These are phyloP conservation scores for Boletus subcaerulescens DNA, from an alignment of 768 basidiomycete genomes.

Conservation along the genomic window DNA sequence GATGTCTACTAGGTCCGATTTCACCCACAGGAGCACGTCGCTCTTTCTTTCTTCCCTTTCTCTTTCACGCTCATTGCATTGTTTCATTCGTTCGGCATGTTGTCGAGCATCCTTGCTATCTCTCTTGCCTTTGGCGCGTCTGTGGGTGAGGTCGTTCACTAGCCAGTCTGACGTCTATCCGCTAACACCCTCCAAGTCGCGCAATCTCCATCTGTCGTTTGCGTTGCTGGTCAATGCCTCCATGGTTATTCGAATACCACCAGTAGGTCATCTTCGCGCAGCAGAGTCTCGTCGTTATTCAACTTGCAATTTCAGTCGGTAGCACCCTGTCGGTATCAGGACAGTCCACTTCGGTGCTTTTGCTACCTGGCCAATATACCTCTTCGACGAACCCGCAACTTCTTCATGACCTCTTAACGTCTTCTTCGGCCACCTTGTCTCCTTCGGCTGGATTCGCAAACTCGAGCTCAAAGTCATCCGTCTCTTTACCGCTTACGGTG, in stretches of 20 bases:
- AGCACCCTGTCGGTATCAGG: constrained; percentile 58
- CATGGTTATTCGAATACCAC: constrained; percentile 75
- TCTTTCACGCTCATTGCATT: constrained; percentile 20
- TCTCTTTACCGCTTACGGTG: constrained; percentile 66
- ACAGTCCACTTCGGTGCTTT: constrained; percentile 49
- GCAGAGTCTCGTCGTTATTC: constrained; percentile 6
- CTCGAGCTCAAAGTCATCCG: constrained; percentile 41
- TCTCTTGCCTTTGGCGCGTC: constrained; percentile 37
- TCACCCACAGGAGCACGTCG: constrained; percentile 17
- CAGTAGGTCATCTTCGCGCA: constrained; percentile 39
- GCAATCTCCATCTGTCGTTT: constrained; percentile 63
- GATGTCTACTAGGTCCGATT: constrained; percentile 13
- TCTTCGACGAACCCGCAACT: constrained; percentile 69
- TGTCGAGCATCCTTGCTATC: constrained; percentile 38
- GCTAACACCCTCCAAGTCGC: constrained; percentile 39
- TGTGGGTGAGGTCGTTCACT: constrained; percentile 32
- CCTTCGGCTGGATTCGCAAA: constrained; percentile 64
- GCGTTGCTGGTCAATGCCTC: constrained; percentile 87
- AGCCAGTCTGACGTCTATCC: neutral
- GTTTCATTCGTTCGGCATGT: constrained; percentile 34
- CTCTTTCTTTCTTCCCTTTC: constrained; percentile 19
- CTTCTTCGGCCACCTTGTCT: constrained; percentile 56
- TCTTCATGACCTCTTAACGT: constrained; percentile 64
- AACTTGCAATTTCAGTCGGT: constrained; percentile 52
- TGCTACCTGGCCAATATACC: constrained; percentile 78